phyloP scores from a whole-genome alignment of 805 yeast genomes.

The Ogataea pilisensis region DNA sequence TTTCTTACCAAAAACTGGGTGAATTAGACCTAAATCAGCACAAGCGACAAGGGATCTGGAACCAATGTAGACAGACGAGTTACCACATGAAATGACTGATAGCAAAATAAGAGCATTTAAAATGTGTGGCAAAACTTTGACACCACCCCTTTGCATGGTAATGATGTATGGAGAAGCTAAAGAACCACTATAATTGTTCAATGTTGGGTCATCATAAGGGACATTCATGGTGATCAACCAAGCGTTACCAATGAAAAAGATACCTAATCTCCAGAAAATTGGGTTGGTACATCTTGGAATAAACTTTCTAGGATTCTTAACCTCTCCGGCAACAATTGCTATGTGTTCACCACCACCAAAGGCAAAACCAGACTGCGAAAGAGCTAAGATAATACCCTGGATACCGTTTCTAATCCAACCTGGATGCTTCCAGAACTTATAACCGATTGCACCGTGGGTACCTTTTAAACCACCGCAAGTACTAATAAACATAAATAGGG shows the following conservation, averaged over 20 bases:
- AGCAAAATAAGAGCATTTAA: slow-evolving; percentile 57
- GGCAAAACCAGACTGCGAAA: slow-evolving; percentile 56
- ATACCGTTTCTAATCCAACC: slow-evolving; percentile 53
- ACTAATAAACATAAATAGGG: slow-evolving; percentile 47
- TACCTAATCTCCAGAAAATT: slow-evolving; percentile 50
- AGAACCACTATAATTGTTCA: slow-evolving; percentile 41
- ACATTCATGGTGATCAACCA: slow-evolving; percentile 56
- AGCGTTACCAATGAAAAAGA: slow-evolving; percentile 46
- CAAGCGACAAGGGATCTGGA: slow-evolving; percentile 57
- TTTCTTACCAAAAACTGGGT: slow-evolving; percentile 52
- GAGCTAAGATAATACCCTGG: slow-evolving; percentile 53
- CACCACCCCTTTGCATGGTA: slow-evolving; percentile 48
- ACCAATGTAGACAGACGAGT: slow-evolving; percentile 50
- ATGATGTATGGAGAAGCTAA: slow-evolving; percentile 69
- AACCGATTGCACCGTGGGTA: slow-evolving; percentile 45
- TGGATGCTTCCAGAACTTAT: slow-evolving; percentile 47
- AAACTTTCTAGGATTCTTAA: slow-evolving; percentile 49
- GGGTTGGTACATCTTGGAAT: slow-evolving; percentile 55
- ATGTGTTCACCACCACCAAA: slow-evolving; percentile 60
- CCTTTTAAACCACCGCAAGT: slow-evolving; percentile 40
- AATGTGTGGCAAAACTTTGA: slow-evolving; percentile 54
- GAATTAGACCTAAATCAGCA: slow-evolving; percentile 55
- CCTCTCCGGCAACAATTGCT: slow-evolving; percentile 57
- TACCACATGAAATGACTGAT: slow-evolving; percentile 52
- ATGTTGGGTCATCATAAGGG: slow-evolving; percentile 47